Evolutionary conservation across 768 basidiomycete species (phyloP), one percentile per base, ranked within the genome.

Genomic region (Hericium erinaceus): DNA sequence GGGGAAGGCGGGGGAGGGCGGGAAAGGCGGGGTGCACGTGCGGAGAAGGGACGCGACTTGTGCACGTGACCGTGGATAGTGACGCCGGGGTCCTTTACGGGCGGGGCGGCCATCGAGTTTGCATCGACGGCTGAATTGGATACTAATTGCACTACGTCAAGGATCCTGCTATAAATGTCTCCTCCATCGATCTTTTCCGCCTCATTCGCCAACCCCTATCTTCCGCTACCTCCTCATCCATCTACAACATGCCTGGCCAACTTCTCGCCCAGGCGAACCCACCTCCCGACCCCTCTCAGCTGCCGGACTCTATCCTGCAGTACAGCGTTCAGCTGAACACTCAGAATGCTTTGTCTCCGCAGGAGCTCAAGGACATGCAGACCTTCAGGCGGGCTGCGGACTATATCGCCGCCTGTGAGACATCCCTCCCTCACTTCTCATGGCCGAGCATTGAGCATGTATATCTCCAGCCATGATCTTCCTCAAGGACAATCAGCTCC

Each of bases 401-500:
- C 68, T 89, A 87, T 63, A 82, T 89, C 52, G 76, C 86, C 54
- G 83, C 85, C 38, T 83, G 85, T 83, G 58, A n/a, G 73, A 63
- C 39, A 50, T 55, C 49, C 54, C 6, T 40, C 11, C 26, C 16
- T 39, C 16, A 48, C n/a, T 57, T 4, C 18, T 39, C 39, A 28
- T 15, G 26, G 18, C 5, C 20, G 51, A n/a, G 33, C 9, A 33
- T 8, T 33, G 33, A 33, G 33, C 33, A 10, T 33, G 9, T 33
- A 33, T 8, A 57, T 63, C 55, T 24, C 46, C 56, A 83, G 89
- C 89, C 1, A 91, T 89, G 87, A 92, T 94, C 60, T 95, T 91
- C 73, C 73, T 95, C 58, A 83, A 80, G 60, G 74, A 79, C 61
- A 88, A 93, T 60, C 79, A 83, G 11, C 76, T 91, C 2, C 71